These are phyloP conservation scores for Lenzites betulinus DNA, from an alignment of 768 basidiomycete genomes.

Conservation along the genomic window DNA sequence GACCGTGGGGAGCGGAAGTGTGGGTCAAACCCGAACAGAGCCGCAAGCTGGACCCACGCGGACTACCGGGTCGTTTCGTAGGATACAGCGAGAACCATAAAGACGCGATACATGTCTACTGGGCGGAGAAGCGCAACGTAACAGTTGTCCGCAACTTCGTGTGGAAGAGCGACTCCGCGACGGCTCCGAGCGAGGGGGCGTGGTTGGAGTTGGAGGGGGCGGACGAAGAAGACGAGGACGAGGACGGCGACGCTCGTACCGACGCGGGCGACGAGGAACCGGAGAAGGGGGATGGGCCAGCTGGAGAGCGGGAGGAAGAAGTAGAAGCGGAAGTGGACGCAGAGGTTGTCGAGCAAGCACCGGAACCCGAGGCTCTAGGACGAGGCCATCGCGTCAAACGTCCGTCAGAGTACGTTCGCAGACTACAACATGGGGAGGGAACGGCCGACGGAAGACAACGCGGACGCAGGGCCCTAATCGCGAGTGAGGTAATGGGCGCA, in stretches of 20 bases:
- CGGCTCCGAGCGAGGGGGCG: too few relatives aligned
- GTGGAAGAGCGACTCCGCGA: too few relatives aligned
- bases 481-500: neutral
- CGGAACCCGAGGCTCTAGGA: neutral
- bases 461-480: neutral
- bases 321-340: too few relatives aligned
- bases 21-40: slow-evolving; percentile 16
- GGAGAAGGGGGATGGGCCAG: neutral
- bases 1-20: slow-evolving; percentile 11
- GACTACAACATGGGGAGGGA: neutral
- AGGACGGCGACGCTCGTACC: slow-evolving; percentile 24
- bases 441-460: neutral
- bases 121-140: slow-evolving; percentile 31
- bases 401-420: neutral
- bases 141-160: too few relatives aligned
- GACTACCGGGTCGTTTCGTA: too few relatives aligned
- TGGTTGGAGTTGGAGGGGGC: too few relatives aligned
- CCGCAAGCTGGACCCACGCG: slow-evolving; percentile 21
- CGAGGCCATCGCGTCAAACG: neutral
- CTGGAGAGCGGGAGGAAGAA: neutral
- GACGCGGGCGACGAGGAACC: neutral
- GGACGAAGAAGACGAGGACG: too few relatives aligned
- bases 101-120: slow-evolving; percentile 30
- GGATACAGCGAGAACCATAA: slow-evolving; percentile 31
- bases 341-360: too few relatives aligned